Evolutionary conservation across 1,284 basidiomycete species (phyloP).

Genomic region (Rhodotorula sp.): DNA sequence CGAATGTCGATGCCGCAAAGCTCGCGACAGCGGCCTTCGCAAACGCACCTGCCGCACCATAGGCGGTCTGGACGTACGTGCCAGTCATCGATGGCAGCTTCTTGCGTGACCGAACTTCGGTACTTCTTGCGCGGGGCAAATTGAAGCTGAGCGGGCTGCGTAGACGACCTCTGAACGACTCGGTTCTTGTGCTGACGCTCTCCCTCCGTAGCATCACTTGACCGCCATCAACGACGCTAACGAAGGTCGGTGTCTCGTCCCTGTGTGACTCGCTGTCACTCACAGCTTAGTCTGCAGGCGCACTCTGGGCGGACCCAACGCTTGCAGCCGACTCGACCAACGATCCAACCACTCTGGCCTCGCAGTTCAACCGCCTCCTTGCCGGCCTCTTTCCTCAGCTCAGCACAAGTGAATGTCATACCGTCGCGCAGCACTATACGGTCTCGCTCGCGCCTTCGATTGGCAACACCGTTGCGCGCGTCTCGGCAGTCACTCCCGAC

Average conservation of each 20-base stretch:
- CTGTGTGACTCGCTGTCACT: background rate
- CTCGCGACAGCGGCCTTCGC: background rate
- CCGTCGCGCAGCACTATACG: background rate
- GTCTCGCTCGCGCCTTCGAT: background rate
- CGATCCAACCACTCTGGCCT: background rate
- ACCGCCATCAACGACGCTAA: background rate
- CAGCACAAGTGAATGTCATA: background rate
- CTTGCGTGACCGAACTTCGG: background rate
- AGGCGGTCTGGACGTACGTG: background rate
- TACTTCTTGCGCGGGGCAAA: background rate
- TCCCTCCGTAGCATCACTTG: background rate
- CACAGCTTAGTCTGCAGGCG: background rate
- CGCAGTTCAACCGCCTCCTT: slow-evolving; percentile 1
- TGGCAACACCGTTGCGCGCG: background rate
- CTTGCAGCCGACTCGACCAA: background rate
- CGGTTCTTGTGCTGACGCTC: background rate
- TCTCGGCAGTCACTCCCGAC: background rate
- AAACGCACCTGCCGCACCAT: too few relatives aligned
- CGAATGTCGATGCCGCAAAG: background rate
- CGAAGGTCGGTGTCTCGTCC: background rate
- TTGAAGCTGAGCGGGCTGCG: background rate
- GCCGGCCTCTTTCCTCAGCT: background rate
- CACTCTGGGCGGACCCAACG: slow-evolving; percentile 1
- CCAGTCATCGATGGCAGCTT: background rate
- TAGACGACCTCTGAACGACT: background rate